These are phyloP conservation scores for Pinus albicaulis DNA, from an alignment of 75 land plant species.

Conservation along the genomic window DNA sequence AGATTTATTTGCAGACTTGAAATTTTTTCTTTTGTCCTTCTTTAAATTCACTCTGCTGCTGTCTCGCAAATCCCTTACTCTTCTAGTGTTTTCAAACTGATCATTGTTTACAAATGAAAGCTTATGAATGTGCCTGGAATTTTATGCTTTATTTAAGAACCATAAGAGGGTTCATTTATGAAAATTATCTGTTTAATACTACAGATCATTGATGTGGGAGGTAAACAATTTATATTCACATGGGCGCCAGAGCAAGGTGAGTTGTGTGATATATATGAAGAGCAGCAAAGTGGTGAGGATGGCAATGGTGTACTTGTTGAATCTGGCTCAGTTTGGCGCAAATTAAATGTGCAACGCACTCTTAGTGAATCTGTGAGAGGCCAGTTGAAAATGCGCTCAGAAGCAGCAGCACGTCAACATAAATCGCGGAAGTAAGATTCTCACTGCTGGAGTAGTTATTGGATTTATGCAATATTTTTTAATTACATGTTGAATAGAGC, in stretches of 20 bases:
- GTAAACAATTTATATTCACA: conserved; percentile 74
- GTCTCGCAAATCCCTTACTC: neutral
- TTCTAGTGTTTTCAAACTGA: neutral
- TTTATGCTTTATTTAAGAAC: conserved; percentile 1
- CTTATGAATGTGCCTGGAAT: neutral
- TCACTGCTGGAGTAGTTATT: neutral
- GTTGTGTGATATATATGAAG: conserved; percentile 91
- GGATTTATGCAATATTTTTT: neutral
- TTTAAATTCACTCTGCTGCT: neutral
- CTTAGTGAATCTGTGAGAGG: conserved; percentile 83
- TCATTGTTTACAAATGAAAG: neutral
- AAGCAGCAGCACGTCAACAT: conserved; percentile 74
- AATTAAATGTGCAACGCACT: conserved; percentile 78
- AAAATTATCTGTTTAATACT: conserved; percentile 2
- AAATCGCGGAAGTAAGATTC: conserved; percentile 87
- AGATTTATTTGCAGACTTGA: too few species aligned
- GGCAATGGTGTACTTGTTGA: conserved; percentile 84
- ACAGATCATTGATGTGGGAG: conserved; percentile 89
- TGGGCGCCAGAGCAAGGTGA: conserved; percentile 83
- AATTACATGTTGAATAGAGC: neutral
- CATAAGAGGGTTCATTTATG: neutral
- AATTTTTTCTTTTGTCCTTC: neutral
- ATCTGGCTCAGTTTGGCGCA: conserved; percentile 84
- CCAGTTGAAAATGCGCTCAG: conserved; percentile 92
- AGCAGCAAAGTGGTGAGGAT: conserved; percentile 67